Conservation (phyloP, 2,329 filamentous ascomycete genomes). For the Fusarium proliferatum region DNA sequence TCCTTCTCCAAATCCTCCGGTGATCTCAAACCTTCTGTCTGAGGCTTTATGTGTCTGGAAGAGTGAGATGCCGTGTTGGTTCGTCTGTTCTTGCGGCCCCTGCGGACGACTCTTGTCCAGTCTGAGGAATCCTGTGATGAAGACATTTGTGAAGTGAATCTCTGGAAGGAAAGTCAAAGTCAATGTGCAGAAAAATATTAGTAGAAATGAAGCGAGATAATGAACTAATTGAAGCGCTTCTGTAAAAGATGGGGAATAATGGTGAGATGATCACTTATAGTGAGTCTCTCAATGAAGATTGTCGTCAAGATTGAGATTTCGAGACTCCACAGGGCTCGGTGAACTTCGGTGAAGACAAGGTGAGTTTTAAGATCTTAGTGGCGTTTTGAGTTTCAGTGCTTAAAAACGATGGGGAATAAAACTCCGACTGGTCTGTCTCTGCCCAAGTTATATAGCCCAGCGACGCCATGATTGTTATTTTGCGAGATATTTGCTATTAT, state of each 20-base stretch:
- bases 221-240: neutral
- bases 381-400: constrained; percentile 7
- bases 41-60: neutral
- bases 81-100: constrained; percentile 31
- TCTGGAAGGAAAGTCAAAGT: neutral
- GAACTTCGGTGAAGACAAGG: constrained; percentile 31
- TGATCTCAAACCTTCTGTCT: neutral
- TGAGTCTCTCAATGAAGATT: constrained; percentile 15
- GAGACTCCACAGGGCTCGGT: constrained; percentile 30
- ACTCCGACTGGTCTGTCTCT: neutral
- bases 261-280: constrained; percentile 14
- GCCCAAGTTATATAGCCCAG: neutral
- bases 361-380: constrained; percentile 6
- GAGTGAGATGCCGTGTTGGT: neutral
- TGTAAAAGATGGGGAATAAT: neutral
- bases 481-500: neutral
- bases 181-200: neutral
- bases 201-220: neutral
- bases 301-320: constrained; percentile 38
- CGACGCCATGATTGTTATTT: neutral
- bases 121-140: constrained; percentile 24
- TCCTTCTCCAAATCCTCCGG: constrained; percentile 45
- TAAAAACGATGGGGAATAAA: neutral
- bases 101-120: constrained; percentile 45
- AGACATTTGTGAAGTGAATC: constrained; percentile 24